These are phyloP conservation scores for Exophiala sideris DNA, from an alignment of 2,329 filamentous ascomycete genomes.

Conservation along the genomic window DNA sequence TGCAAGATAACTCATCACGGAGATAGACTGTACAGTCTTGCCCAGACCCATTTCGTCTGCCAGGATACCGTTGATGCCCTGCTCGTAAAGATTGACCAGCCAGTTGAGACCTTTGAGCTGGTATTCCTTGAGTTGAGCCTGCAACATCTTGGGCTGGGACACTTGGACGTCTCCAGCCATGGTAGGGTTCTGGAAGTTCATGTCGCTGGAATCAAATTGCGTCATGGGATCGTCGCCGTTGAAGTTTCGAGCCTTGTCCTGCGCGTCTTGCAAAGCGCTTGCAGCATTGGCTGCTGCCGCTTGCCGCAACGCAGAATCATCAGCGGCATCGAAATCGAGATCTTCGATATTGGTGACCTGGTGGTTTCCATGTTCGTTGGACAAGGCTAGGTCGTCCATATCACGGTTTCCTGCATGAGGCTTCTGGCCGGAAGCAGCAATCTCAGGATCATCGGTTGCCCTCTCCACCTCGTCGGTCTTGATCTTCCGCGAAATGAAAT, in stretches of 20 bases:
- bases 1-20: slow-evolving; percentile 97
- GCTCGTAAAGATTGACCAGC: slow-evolving; percentile 98
- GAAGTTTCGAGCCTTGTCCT: slow-evolving; percentile 88
- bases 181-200: slow-evolving; percentile 99
- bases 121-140: slow-evolving; percentile 94
- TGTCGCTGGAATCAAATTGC: slow-evolving; percentile 87
- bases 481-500: slow-evolving; percentile 99
- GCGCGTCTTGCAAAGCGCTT: slow-evolving; percentile 89
- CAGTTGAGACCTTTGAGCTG: slow-evolving; percentile 99
- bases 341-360: slow-evolving; percentile 94
- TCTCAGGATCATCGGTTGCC: slow-evolving; percentile 77
- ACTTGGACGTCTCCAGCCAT: slow-evolving; percentile 92
- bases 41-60: slow-evolving; percentile 99
- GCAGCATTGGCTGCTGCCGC: slow-evolving; percentile 95
- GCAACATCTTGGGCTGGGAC: slow-evolving; percentile 88
- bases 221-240: slow-evolving; percentile 66
- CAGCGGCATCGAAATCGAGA: slow-evolving; percentile 91
- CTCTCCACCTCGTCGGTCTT: slow-evolving; percentile 94
- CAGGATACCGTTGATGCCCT: slow-evolving; percentile 98
- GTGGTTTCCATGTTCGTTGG: slow-evolving; percentile 45
- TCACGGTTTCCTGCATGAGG: slow-evolving; percentile 39
- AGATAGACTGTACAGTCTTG: slow-evolving; percentile 98
- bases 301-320: slow-evolving; percentile 74
- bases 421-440: slow-evolving; percentile 47
- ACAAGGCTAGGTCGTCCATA: slow-evolving; percentile 48